Base-by-base conservation (phyloP, 768 basidiomycete species). In the Scleroderma citrinum region DNA sequence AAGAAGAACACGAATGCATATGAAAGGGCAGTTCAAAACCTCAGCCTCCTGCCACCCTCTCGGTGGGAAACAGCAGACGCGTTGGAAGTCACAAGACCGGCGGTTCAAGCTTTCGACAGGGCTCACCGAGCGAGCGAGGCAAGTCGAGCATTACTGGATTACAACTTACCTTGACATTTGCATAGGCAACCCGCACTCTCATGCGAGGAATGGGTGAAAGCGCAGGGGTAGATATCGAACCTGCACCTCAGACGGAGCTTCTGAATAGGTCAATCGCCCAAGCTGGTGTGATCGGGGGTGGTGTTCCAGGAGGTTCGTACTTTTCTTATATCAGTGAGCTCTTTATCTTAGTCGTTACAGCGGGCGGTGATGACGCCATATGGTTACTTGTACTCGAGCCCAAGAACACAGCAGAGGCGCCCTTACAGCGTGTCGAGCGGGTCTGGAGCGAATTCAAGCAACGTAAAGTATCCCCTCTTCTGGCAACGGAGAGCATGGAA, bases 351-450 rank as follows among this genome's bases (percentile, higher is more conserved):
- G 10, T 30, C 45, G 35, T 21, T 31, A 47, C 56, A 97, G 96
- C 96, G 46, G 96, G 96, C 10, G 96, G 96, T 2, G 98, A 89
- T 66, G 96, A 99, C 62, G 96, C 96, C 7, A 80, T 98, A 50
- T 98, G 93, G 92, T 72, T 99, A 5, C 78, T 99, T 14, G 80
- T 93, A 16, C 77, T 87, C 59, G 83, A 87, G 41, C 76, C 81
- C 32, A 57, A 69, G 52, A 66, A 69, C 42, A 67, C 70, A 36
- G 67, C 74, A 8, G 70, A 75, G 51, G 69, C 76, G 56, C 82
- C 88, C 3, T 61, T 80, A 21, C 64, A 74, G 26, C 77, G 80
- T 20, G 73, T 92, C 40, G 85, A 91, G 64, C 69, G 72, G 47
- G 71, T 83, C 6, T 92, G 90, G 90, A 70, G 71, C 47, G 67